Evolutionary conservation across 805 yeast species (phyloP), one percentile per base, ranked within the genome.

Genomic region (Priceomyces haplophilus): DNA sequence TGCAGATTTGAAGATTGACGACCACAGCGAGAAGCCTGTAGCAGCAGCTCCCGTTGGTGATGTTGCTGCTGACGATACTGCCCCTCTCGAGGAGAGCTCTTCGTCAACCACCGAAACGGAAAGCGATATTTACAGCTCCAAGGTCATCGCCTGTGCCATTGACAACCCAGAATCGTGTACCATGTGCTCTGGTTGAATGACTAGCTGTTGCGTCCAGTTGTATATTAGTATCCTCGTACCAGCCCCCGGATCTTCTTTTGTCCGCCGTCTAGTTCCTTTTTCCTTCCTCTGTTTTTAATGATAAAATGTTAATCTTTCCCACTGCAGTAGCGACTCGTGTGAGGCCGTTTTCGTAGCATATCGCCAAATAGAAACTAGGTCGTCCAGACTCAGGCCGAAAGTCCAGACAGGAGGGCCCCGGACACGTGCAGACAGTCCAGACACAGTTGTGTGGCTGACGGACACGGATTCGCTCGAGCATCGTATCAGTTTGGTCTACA

Each of bases 81-180:
- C 42, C 2, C 51, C 39, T 31, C 37, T 33, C 3, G 41, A 44
- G 21, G 55, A 49, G 31, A 53, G 45, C 10, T 49, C 43, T 42
- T 48, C 43, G 12, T 53, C 49, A 7, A 44, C 52, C 17, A 59
- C 54, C 12, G 58, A 56, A 31, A 42, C 69, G 17, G 91, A 83
- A 54, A 80, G 73, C 45, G 96, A 91, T 64, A 91, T 91, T 55
- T 93, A 73, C 78, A 88, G 91, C 66, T 85, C 95, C 19, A 84
- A 90, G 68, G 98, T 86, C 25, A 82, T 91, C 69, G 97, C 97
- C 27, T 91, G 99, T 75, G 95, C 97, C 43, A 89, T 93, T 64
- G 83, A 86, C 65, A 91, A 93, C 73, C 97, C 97, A 46, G 98
- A 88, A 72, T 81, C 98, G 39, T 91, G 99, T 72, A 91, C 91